Percentiles rank a stretch among this genome's conserved stretches.
These are phyloP conservation scores for Saccharomyces kudriavzevii DNA, from an alignment of 805 yeast species.

Conservation along the genomic window DNA sequence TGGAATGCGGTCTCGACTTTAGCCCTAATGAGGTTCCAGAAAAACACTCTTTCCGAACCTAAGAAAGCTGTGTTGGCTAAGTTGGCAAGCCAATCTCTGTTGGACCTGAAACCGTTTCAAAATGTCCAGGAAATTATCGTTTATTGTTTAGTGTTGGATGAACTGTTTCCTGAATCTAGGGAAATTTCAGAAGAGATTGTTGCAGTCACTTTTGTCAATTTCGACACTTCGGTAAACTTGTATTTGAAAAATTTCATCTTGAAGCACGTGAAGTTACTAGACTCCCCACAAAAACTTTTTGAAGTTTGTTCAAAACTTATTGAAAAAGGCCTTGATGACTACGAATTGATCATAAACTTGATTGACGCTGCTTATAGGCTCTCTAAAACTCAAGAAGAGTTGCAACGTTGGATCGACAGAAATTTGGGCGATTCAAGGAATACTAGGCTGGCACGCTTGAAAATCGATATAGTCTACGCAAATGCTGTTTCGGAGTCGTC, in stretches of 20 bases:
- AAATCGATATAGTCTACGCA: constrained; percentile 29
- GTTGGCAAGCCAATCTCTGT: constrained; percentile 52
- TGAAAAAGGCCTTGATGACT: constrained; percentile 60
- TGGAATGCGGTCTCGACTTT: constrained; percentile 48
- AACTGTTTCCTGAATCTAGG: constrained; percentile 20
- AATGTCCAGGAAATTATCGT: constrained; percentile 63
- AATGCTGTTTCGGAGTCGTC: constrained; percentile 23
- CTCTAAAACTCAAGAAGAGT: constrained; percentile 37
- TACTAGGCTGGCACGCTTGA: constrained; percentile 45
- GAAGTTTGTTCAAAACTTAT: constrained; percentile 36
- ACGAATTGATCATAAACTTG: constrained; percentile 27
- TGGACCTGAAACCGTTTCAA: constrained; percentile 41
- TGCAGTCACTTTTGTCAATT: constrained; percentile 26
- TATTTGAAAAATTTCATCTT: constrained; percentile 53
- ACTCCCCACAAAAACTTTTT: constrained; percentile 39
- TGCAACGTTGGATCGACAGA: constrained; percentile 23
- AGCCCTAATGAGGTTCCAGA: constrained; percentile 37
- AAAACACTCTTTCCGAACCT: constrained; percentile 32
- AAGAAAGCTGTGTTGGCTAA: constrained; percentile 48
- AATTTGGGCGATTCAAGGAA: constrained; percentile 42
- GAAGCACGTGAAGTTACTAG: constrained; percentile 36
- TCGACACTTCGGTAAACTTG: constrained; percentile 40
- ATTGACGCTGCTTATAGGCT: constrained; percentile 55
- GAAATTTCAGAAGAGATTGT: constrained; percentile 33
- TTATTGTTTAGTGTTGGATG: constrained; percentile 42